phyloP scores from a whole-genome alignment of 257 asterid species.

The Cordia subcordata region DNA sequence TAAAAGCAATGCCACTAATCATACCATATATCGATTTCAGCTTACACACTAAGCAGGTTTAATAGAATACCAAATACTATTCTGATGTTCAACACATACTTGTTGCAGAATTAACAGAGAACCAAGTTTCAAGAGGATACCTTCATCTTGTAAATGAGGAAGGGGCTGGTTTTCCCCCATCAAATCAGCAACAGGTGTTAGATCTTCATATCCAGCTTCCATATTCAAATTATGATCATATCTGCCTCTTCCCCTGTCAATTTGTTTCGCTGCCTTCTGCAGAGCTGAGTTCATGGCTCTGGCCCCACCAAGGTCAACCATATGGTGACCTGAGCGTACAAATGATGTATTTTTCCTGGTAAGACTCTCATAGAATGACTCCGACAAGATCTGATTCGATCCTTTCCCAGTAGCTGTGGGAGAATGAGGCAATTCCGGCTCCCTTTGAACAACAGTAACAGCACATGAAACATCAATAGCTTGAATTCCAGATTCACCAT shows the following conservation, averaged over 20 bases:
- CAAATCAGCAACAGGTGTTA: constrained; percentile 36
- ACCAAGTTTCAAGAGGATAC: constrained; percentile 35
- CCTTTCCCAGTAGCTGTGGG: constrained; percentile 69
- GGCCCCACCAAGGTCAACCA: constrained; percentile 7
- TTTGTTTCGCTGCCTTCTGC: constrained; percentile 23
- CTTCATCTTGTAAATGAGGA: constrained; percentile 47
- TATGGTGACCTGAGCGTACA: constrained; percentile 20
- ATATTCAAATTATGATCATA: constrained; percentile 21
- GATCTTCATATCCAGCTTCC: constrained; percentile 28
- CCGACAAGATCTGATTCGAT: constrained; percentile 52
- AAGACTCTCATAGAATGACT: constrained; percentile 28
- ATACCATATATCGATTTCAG: no score
- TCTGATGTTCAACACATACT: no score
- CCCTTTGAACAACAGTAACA: constrained; percentile 41
- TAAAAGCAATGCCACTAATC: no score
- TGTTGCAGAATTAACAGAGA: no score
- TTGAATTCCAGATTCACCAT: constrained; percentile 90
- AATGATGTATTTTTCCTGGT: constrained; percentile 21
- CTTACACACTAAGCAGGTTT: no score
- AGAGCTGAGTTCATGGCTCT: constrained; percentile 23
- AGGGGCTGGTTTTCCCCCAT: constrained; percentile 49
- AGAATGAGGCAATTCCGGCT: constrained; percentile 57
- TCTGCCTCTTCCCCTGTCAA: constrained; percentile 20
- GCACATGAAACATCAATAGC: constrained; percentile 51
- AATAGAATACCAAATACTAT: no score